A percentile compares a stretch with the other conserved stretches of the same genome.
These are phyloP conservation scores for Amanita brunnescens DNA, from an alignment of 768 basidiomycete genomes.

Conservation along the genomic window DNA sequence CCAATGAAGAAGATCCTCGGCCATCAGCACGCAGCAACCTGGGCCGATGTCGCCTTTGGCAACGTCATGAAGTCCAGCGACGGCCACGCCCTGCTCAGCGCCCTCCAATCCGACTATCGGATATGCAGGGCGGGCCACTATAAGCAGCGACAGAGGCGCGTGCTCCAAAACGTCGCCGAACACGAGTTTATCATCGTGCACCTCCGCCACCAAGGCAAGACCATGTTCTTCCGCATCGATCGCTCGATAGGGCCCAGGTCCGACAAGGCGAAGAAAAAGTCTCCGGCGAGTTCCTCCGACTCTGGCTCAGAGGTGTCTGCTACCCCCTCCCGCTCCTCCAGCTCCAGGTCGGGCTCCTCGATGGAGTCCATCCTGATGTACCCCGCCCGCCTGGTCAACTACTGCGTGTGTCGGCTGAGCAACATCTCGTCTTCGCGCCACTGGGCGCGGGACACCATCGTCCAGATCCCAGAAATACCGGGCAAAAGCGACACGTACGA, in stretches of 20 bases:
- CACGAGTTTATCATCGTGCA: constrained; percentile 1
- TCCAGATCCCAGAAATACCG: background rate
- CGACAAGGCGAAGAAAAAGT: background rate
- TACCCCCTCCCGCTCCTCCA: background rate
- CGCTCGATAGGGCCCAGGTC: background rate
- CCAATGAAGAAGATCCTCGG: background rate
- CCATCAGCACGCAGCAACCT: background rate
- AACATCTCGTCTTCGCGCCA: background rate
- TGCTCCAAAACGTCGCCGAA: background rate
- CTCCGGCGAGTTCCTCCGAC: background rate
- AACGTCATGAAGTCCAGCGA: background rate
- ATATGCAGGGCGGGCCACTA: background rate
- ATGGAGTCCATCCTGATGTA: background rate
- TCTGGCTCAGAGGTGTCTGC: background rate
- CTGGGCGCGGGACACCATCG: background rate
- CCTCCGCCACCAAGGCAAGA: background rate
- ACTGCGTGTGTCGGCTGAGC: background rate
- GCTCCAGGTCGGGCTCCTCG: background rate
- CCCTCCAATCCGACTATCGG: background rate
- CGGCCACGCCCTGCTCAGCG: background rate
- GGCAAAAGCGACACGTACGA: background rate
- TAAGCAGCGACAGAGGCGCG: background rate
- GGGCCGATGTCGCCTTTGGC: background rate
- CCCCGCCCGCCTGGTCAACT: background rate
- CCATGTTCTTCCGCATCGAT: background rate